Evolutionary conservation across 805 yeast species (phyloP), one percentile per base, ranked within the genome.

Genomic region (Clavispora carvajalis): DNA sequence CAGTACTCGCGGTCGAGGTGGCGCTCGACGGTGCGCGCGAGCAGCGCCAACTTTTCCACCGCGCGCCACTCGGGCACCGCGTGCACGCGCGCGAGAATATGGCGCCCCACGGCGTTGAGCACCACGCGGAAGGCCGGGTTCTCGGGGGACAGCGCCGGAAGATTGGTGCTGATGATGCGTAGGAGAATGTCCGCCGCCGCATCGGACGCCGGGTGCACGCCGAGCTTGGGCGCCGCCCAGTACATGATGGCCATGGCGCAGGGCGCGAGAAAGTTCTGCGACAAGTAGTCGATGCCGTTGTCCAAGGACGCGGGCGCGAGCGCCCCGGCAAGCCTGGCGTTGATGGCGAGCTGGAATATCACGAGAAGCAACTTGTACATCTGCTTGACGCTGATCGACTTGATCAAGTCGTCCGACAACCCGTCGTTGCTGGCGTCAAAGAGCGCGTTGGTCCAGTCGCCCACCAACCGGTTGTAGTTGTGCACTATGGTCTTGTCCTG

Each of bases 201-300:
- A 7, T 49, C 48, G 31, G 40, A 43, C 25, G 30, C 22, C n/a
- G 38, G 24, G 17, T 47, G 48, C 31, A 26, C 37, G 8, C 51
- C 51, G 13, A 55, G 50, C 30, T 44, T 46, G 9, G 41, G 39
- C 11, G 48, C 36, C 4, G 54, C 35, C 71, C 71, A 68, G 36
- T 52, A 58, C 15, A 67, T 53, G 19, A 67, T 59, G 25, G 62
- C 60, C 18, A 60, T 34, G 63, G 62, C 76, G 73, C 83, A 49
- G 51, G 76, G 58, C 1, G 85, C 67, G 48, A 91, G 67, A 47
- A 86, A 85, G 2, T 87, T 84, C 53, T 90, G 96, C 34, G 85
- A 68, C 49, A 91, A 84, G 53, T 90, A 88, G 53, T 90, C 97
- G 25, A 91, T 67, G 0, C 96, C 97, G 41, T 85, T 85, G 36